phyloP scores from a whole-genome alignment of 208 protist species.

The Tritrichomonas foetus region DNA sequence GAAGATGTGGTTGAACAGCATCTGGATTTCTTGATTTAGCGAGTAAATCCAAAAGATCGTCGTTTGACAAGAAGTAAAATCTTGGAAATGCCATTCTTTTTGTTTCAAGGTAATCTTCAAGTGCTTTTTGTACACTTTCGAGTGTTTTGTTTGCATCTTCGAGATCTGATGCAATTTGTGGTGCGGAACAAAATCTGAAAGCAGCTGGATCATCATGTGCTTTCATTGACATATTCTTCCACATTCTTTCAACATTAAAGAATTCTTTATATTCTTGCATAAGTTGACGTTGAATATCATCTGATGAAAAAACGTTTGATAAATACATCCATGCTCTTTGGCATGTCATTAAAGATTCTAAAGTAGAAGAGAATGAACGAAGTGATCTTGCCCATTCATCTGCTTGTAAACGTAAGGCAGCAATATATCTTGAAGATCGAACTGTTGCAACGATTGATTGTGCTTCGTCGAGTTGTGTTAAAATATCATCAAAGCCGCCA shows the following conservation, averaged over 20 bases:
- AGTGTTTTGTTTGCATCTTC: slow-evolving; percentile 67
- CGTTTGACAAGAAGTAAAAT: slow-evolving; percentile 69
- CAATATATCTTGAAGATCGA: neutral
- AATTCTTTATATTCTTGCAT: neutral
- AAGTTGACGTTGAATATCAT: slow-evolving; percentile 27
- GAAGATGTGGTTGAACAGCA: slow-evolving; percentile 60
- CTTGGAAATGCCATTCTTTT: slow-evolving; percentile 61
- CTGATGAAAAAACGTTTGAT: neutral
- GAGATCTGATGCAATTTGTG: neutral
- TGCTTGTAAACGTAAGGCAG: slow-evolving; percentile 43
- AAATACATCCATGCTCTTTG: neutral
- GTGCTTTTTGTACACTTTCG: slow-evolving; percentile 87
- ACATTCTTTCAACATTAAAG: slow-evolving; percentile 55
- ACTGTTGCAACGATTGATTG: slow-evolving; percentile 28
- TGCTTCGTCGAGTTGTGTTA: neutral
- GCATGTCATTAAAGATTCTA: neutral
- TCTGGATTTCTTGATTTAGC: slow-evolving; percentile 63
- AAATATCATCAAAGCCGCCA: slow-evolving; percentile 18
- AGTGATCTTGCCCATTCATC: slow-evolving; percentile 59
- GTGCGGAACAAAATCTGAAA: neutral
- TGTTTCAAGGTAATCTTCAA: slow-evolving; percentile 78
- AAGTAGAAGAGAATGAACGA: slow-evolving; percentile 47
- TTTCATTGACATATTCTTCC: slow-evolving; percentile 53
- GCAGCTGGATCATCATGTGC: slow-evolving; percentile 35
- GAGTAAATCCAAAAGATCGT: slow-evolving; percentile 90